Conservation (phyloP, 139 green algal species). For the Chlamydomonas eustigma region DNA sequence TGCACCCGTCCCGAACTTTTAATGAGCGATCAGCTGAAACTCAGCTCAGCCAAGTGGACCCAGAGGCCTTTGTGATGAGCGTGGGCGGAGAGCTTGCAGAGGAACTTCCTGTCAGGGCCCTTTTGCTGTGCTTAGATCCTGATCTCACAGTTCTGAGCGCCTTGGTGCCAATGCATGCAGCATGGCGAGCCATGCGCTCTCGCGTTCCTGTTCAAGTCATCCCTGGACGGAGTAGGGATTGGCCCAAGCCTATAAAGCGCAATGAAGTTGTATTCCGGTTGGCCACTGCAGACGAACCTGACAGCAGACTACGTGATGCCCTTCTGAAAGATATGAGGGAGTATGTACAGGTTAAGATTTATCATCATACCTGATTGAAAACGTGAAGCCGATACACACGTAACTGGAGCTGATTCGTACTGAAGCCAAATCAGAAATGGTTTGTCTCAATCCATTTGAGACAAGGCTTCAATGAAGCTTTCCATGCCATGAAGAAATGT, state of each 20-base stretch:
- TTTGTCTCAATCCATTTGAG: too few relatives aligned
- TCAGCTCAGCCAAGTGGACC: not conserved
- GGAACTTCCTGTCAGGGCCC: not conserved
- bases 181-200: not conserved
- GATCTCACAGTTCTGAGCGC: not conserved
- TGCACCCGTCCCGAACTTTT: too few relatives aligned
- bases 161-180: not conserved
- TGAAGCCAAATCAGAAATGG: too few relatives aligned
- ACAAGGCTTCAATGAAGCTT: too few relatives aligned
- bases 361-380: too few relatives aligned
- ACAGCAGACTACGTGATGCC: not conserved
- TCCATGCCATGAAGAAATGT: too few relatives aligned
- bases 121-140: not conserved
- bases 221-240: not conserved
- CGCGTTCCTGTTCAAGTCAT: not conserved
- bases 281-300: not conserved
- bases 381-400: too few relatives aligned
- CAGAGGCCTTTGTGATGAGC: not conserved
- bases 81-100: not conserved
- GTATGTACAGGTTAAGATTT: not conserved
- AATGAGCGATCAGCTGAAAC: not conserved
- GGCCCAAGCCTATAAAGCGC: not conserved
- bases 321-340: not conserved
- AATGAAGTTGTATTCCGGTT: not conserved
- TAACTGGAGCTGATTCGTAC: too few relatives aligned